Base-by-base conservation (phyloP, 2,329 filamentous ascomycete species). In the Penicillium sp. region DNA sequence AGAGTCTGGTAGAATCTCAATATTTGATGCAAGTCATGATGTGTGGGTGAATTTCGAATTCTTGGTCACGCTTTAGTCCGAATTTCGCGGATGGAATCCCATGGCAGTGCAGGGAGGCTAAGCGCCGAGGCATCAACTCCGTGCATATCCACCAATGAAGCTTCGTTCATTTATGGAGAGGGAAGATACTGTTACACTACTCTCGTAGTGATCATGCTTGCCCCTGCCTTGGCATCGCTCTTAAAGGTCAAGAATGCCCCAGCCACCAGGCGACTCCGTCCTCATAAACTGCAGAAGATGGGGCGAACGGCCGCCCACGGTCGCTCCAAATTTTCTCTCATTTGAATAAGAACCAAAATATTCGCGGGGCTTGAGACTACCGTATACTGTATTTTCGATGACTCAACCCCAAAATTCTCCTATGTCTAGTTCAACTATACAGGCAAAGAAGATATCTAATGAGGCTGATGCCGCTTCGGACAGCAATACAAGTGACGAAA, bases 121-220 rank as follows among this genome's bases (percentile, higher is more conserved):
- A 33, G 30, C 25, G 45, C 45, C 26, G 45, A 48, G 45, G 26
- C 45, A 48, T 25, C n/a, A 48, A 48, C 7, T 10, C 7, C 45
- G 5, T 48, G 26, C 26, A 48, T 16, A 48, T 48, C 45, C 11
- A 48, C 45, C 45, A 48, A 48, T 48, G 45, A 48, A 48, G 25
- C 26, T 14, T 26, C 26, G 6, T 25, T 16, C 26, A 48, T 30
- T 13, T 14, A 33, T 30, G 13, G 13, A 28, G 45, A 14, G 7
- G 45, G 45, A 5, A 48, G 26, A 48, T 48, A 16, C 45, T 48
- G 26, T 28, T 48, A 48, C 45, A 48, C 30, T 30, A 7, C 10
- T 30, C 16, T 16, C 45, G 25, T 48, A n/a, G 13, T 28, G 25
- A 30, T 30, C 7, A 33, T 33, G 30, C 30, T 33, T 33, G 30